These are phyloP conservation scores for Acanthochlamys bracteata DNA, from an alignment of 106 monocot species.

Conservation along the genomic window DNA sequence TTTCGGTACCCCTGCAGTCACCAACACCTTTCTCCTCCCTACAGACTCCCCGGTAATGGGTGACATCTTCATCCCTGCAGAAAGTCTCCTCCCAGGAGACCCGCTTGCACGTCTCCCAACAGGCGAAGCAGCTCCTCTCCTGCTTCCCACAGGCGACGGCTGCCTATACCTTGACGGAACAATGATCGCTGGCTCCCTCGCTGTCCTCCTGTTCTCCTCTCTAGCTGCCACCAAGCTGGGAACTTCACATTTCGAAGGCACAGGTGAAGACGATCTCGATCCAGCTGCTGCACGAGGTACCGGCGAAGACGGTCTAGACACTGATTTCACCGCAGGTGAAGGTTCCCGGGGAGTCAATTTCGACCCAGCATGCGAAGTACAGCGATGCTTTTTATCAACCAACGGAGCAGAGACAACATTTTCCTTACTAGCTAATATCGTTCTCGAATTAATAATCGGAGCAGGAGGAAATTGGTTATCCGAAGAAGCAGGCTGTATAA, in stretches of 20 bases:
- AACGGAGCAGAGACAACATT: conserved; percentile 9
- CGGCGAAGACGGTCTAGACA: conserved; percentile 20
- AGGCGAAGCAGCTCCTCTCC: conserved; percentile 42
- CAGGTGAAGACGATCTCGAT: conserved; percentile 58
- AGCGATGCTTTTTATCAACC: conserved; percentile 32
- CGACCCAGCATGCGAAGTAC: conserved; percentile 43
- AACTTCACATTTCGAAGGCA: conserved; percentile 83
- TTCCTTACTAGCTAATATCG: conserved; percentile 30
- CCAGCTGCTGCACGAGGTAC: conserved; percentile 24
- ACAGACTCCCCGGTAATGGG: conserved; percentile 24
- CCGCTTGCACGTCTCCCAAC: conserved; percentile 36
- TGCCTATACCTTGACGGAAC: conserved; percentile 94
- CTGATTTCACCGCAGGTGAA: conserved; percentile 2
- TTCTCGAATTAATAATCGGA: neutral
- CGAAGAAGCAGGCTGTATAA: conserved; percentile 62
- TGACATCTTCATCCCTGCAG: conserved; percentile 47
- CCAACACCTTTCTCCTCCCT: conserved; percentile 54
- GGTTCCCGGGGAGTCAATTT: conserved; percentile 9
- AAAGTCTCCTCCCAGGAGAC: conserved; percentile 70
- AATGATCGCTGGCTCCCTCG: conserved; percentile 79
- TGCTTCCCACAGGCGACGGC: conserved; percentile 44
- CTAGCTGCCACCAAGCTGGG: conserved; percentile 76
- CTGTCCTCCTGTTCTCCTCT: conserved; percentile 68
- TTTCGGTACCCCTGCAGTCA: conserved; percentile 52
- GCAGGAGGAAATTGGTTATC: conserved; percentile 11